Base-by-base conservation (phyloP, 352 stramenopile genomes). In the Aphanomyces euteiches region DNA sequence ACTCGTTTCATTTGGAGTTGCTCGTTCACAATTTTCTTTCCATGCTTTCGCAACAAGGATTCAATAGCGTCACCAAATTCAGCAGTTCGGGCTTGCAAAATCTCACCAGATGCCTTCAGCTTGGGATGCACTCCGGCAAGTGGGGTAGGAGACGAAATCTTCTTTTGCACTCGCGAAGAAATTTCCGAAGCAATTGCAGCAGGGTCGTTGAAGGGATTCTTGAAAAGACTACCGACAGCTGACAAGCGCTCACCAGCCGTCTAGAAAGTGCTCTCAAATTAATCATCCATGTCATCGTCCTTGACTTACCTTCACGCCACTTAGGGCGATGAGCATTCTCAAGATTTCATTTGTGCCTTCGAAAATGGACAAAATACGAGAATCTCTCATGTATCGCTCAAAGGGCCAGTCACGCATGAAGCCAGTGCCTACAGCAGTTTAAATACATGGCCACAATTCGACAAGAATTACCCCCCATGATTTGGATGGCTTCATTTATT, bases 361-460 rank as follows among this genome's bases (percentile, higher is more conserved):
- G 53, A 97, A 97, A 67, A 97, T 96, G 13, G 84, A 91, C 56
- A 95, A 74, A 53, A 97, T 96, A 43, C 91, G 91, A 72, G 80
- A 91, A 76, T 97, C 91, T 58, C 91, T 84, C 85, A 96, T 95
- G 69, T 90, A 86, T 60, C 88, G 90, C 79, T 97, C 91, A 56
- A 96, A 94, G 6, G 87, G 88, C 79, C 88, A 97, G 67, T 97
- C 90, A 72, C 91, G 95, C 87, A 96, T 96, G 77, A 96, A 97
- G 36, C 90, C 90, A 39, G 86, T 90, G 54, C 54, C 50, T 58
- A 58, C 36, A 19, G 19, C 43, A 50, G 43, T n/a, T 50, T 50
- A 12, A 50, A 50, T 50, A 50, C 10, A n/a, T n/a, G 43, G 10
- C 2, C 43, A 50, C 17, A n/a, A n/a, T 12, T n/a, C 17, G 43